Percentiles rank a stretch among this genome's conserved stretches.
phyloP scores from a whole-genome alignment of 192 early-diverging fungal genomes.

The Podila minutissima region DNA sequence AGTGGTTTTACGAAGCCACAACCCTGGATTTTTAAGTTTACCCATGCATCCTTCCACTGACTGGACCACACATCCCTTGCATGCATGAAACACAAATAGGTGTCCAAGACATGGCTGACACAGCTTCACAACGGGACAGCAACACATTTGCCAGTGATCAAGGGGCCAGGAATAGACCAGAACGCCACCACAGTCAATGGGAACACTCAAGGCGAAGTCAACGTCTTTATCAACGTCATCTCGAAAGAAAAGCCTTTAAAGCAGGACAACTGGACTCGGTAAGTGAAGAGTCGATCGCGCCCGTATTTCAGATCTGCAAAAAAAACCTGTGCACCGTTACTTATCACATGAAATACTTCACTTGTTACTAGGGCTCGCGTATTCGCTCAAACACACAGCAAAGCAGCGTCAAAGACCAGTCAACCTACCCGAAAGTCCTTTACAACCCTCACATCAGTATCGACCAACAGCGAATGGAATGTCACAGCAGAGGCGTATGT shows the following conservation, averaged over 20 bases:
- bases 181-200: neutral
- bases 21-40: neutral
- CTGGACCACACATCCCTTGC: neutral
- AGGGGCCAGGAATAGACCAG: neutral
- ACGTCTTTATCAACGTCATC: conserved; percentile 48
- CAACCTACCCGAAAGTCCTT: neutral
- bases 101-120: conserved; percentile 40
- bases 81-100: conserved; percentile 6
- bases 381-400: conserved; percentile 4
- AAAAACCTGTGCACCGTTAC: too few species aligned
- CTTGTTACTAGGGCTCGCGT: conserved; percentile 23
- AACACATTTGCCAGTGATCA: conserved; percentile 11
- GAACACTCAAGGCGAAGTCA: conserved; percentile 23
- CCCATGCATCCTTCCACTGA: neutral
- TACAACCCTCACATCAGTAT: conserved; percentile 15
- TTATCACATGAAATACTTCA: too few species aligned
- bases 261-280: conserved; percentile 40
- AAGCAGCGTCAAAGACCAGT: neutral
- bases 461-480: conserved; percentile 41
- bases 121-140: conserved; percentile 39
- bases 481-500: conserved; percentile 29
- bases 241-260: conserved; percentile 24
- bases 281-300: neutral
- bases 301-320: too few species aligned
- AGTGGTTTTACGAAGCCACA: neutral